phyloP scores from a whole-genome alignment of 2,329 filamentous ascomycete genomes.

The Cladophialophora exuberans region DNA sequence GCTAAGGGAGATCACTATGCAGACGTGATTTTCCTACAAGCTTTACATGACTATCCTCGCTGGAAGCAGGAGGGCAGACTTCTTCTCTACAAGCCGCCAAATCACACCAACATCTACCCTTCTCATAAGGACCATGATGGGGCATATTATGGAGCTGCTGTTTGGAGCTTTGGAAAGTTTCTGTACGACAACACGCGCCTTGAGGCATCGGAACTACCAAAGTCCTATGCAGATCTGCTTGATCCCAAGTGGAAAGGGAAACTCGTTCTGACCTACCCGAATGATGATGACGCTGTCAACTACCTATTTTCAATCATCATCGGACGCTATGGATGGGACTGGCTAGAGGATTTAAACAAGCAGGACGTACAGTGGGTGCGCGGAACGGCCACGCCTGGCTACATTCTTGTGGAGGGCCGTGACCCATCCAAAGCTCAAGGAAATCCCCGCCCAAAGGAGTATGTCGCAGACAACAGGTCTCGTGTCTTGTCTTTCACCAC shows the following conservation, averaged over 20 bases:
- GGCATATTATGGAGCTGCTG: slow-evolving; percentile 49
- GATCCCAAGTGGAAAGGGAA: slow-evolving; percentile 58
- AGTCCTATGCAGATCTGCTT: slow-evolving; percentile 50
- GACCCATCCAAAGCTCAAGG: slow-evolving; percentile 23
- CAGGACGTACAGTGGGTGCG: slow-evolving; percentile 60
- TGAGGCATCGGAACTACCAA: slow-evolving; percentile 39
- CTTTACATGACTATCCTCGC: slow-evolving; percentile 55
- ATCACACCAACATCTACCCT: slow-evolving; percentile 49
- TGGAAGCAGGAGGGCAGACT: slow-evolving; percentile 46
- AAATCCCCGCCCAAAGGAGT: slow-evolving; percentile 47
- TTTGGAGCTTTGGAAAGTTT: slow-evolving; percentile 43
- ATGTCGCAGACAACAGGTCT: slow-evolving; percentile 27
- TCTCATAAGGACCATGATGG: slow-evolving; percentile 46
- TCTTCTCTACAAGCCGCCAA: slow-evolving; percentile 54
- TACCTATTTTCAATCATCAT: slow-evolving; percentile 53
- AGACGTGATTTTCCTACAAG: slow-evolving; percentile 56
- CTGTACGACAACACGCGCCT: slow-evolving; percentile 45
- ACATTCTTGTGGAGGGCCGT: neutral
- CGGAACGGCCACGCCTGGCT: slow-evolving; percentile 36
- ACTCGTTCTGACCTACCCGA: slow-evolving; percentile 59
- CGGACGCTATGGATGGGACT: slow-evolving; percentile 48
- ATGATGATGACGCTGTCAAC: slow-evolving; percentile 60
- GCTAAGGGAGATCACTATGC: slow-evolving; percentile 44
- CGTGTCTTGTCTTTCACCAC: neutral
- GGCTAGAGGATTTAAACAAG: slow-evolving; percentile 52